phyloP scores from a whole-genome alignment of 1,284 basidiomycete genomes.

The Moesziomyces sp. region DNA sequence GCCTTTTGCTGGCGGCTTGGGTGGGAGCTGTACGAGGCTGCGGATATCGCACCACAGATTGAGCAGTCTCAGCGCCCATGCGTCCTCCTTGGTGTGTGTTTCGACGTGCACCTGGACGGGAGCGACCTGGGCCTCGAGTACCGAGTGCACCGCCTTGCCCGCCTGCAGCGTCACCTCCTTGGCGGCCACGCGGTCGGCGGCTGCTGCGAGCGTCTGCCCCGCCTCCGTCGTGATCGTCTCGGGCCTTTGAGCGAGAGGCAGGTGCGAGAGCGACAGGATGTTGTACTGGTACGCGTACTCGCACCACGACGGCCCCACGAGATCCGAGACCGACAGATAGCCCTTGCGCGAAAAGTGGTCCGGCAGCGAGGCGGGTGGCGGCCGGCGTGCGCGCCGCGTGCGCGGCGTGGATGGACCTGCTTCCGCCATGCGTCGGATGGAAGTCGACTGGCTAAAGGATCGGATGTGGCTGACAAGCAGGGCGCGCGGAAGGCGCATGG shows the following conservation, averaged over 20 bases:
- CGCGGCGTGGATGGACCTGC: not conserved
- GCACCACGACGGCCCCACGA: conserved; percentile 63
- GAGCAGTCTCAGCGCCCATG: conserved; percentile 77
- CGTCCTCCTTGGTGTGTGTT: conserved; percentile 74
- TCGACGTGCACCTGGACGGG: conserved; percentile 72
- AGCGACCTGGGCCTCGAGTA: conserved; percentile 79
- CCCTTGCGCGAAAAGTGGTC: conserved; percentile 46
- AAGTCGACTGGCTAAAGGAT: not conserved
- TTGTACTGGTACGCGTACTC: conserved; percentile 60
- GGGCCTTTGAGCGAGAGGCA: conserved; percentile 51
- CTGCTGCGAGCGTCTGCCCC: conserved; percentile 41
- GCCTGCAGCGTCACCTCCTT: conserved; percentile 43
- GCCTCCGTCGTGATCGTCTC: conserved; percentile 49
- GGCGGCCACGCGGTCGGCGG: conserved; percentile 20
- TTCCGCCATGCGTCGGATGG: not conserved
- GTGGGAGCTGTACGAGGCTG: conserved; percentile 8
- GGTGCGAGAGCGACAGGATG: conserved; percentile 51
- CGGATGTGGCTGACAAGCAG: not conserved
- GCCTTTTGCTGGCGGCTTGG: conserved; percentile 2
- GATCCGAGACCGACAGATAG: conserved; percentile 59
- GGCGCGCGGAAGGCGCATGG: not conserved
- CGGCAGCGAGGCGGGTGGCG: conserved; percentile 27
- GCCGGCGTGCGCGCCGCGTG: conserved; percentile 1
- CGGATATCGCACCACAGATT: conserved; percentile 47
- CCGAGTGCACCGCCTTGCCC: conserved; percentile 76